Evolutionary conservation across 371 early-diverging fungal genomes (phyloP), one percentile per base, ranked within the genome.

Genomic region (Blakeslea trispora): DNA sequence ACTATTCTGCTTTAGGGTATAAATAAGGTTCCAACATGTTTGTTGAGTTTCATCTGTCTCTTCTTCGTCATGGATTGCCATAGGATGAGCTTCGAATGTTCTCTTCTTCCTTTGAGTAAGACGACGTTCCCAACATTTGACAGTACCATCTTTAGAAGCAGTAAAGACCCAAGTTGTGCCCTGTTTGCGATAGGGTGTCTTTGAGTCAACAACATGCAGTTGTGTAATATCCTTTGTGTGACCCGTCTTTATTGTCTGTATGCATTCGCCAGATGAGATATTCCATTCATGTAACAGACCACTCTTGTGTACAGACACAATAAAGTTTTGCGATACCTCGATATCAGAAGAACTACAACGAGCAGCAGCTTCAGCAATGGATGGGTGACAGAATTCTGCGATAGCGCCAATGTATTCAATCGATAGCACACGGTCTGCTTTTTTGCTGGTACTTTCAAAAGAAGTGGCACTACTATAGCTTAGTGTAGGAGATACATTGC

Each of bases 81-180:
- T 5, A 7, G 28, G 28, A 0, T 13, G n/a, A 13, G 21, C n/a
- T 10, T 53, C 23, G 0, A 34, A 21, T 6, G 19, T 3, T 24
- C 19, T 21, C 31, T 46, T 44, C 18, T 35, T 21, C 17, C 22
- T 39, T 1, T 45, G 14, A 14, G 41, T 23, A 5, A 59, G 32
- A 0, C 42, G 31, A 23, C 62, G 55, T 47, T 87, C 31, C 95
- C 69, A 69, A 10, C 69, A 69, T 14, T 61, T 57, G 28, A 69
- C 45, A 2, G 52, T 53, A 0, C 73, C 73, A 22, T 72, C 73
- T 28, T 61, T 72, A 0, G 66, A 66, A 1, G 64, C 64, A 5
- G 69, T 64, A 39, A 69, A 72, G 0, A 72, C 56, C 61, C 66
- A 60, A 7, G 62, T 64, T n/a, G 53, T 46, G 32, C 63, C 66